These are phyloP conservation scores for Citrus maxima DNA, from an alignment of 345 rosid genomes.

Conservation along the genomic window DNA sequence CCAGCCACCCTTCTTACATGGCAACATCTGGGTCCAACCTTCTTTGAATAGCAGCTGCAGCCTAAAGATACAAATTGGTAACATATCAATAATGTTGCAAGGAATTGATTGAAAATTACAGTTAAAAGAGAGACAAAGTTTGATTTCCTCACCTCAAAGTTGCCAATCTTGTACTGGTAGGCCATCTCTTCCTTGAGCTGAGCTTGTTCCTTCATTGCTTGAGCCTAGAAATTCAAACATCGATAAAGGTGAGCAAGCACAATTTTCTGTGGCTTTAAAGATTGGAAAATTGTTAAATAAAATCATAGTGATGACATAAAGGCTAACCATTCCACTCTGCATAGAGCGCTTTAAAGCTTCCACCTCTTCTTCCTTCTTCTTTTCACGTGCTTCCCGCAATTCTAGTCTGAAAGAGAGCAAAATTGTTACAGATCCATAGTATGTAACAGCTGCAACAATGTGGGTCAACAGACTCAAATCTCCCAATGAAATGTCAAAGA, in stretches of 20 bases:
- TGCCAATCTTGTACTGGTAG: conserved; percentile 85
- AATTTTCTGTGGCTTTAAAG: not conserved
- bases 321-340: conserved; percentile 97
- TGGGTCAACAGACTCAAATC: not conserved
- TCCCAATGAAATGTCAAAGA: not conserved
- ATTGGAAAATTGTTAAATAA: not conserved
- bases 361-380: conserved; percentile 84
- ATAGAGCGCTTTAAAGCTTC: conserved; percentile 66
- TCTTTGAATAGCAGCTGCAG: conserved; percentile 72
- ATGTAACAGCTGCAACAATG: not conserved
- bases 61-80: conserved; percentile 28
- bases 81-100: not conserved
- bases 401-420: conserved; percentile 58
- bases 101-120: not conserved
- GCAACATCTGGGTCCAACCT: conserved; percentile 78
- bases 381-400: conserved; percentile 70
- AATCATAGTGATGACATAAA: not conserved
- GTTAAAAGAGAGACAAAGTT: not conserved
- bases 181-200: conserved; percentile 92
- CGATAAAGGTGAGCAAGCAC: not conserved
- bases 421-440: not conserved
- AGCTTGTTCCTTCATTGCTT: conserved; percentile 98
- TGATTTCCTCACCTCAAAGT: conserved; percentile 57
- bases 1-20: conserved; percentile 28
- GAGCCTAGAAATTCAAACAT: conserved; percentile 52